Conservation (phyloP, 2,329 filamentous ascomycete species). For the Lasiodiplodia sp. region DNA sequence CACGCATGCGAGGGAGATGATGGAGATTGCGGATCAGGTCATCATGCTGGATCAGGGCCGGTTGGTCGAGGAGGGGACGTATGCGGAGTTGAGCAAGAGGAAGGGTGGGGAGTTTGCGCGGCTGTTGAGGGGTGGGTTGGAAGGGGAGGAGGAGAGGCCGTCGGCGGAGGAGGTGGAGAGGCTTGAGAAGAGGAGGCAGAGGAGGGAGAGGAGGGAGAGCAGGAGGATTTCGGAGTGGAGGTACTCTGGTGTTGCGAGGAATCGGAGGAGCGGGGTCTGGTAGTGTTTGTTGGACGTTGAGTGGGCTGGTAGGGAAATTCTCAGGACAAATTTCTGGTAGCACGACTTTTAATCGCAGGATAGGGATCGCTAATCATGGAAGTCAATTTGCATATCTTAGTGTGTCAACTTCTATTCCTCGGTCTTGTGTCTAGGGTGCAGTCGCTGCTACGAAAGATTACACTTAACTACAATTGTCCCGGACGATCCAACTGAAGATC, state of each 20-base stretch:
- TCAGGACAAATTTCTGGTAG: no score
- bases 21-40: slow-evolving; percentile 77
- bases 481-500: no score
- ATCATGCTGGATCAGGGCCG: slow-evolving; percentile 74
- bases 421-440: no score
- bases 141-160: slow-evolving; percentile 5
- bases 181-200: neutral
- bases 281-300: no score
- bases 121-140: slow-evolving; percentile 46
- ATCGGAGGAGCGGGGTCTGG: neutral
- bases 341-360: no score
- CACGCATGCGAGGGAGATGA: slow-evolving; percentile 86
- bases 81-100: slow-evolving; percentile 61
- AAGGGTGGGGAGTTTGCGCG: slow-evolving; percentile 40
- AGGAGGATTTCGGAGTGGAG: neutral
- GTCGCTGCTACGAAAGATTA: no score
- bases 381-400: no score
- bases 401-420: no score
- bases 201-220: neutral
- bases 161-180: slow-evolving; percentile 4
- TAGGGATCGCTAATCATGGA: no score
- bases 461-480: no score
- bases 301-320: no score
- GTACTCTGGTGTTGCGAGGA: neutral
- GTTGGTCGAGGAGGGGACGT: slow-evolving; percentile 72